A percentile compares a stretch with the other conserved stretches of the same genome.
Evolutionary conservation across 345 rosid genomes (phyloP).

Genomic region (Aurinia saxatilis): DNA sequence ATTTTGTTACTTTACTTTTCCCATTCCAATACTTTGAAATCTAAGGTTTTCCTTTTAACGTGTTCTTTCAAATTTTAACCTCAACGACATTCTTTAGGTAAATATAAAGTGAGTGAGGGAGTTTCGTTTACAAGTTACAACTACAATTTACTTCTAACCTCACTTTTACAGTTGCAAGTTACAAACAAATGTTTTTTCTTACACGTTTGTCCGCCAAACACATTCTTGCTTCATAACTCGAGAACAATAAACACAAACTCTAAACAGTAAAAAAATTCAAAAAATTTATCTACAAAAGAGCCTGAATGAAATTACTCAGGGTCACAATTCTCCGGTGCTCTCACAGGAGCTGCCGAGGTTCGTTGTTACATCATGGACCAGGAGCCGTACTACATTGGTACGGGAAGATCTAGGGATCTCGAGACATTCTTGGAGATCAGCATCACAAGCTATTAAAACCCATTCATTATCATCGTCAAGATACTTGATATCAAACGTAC

Average conservation of each 20-base stretch:
- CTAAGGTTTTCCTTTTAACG: too few species aligned
- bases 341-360: conserved; percentile 85
- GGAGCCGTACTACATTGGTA: conserved; percentile 51
- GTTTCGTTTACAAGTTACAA: conserved; percentile 15
- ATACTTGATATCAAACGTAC: conserved; percentile 75
- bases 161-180: conserved; percentile 19
- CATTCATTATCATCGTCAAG: conserved; percentile 81
- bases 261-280: not conserved
- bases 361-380: conserved; percentile 52
- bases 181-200: conserved; percentile 23
- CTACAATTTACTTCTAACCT: conserved; percentile 21
- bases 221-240: conserved; percentile 14
- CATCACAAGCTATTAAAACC: conserved; percentile 84
- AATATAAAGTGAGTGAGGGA: not conserved
- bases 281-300: conserved; percentile 12
- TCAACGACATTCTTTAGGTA: too few species aligned
- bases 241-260: not conserved
- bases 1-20: too few species aligned
- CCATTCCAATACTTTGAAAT: too few species aligned
- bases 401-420: conserved; percentile 65
- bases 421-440: conserved; percentile 78
- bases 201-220: conserved; percentile 11
- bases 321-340: conserved; percentile 57
- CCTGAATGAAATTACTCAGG: not conserved
- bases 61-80: too few species aligned